Base-by-base conservation (phyloP, 2,329 filamentous ascomycete species). In the Phaeosphaeria sp. region DNA sequence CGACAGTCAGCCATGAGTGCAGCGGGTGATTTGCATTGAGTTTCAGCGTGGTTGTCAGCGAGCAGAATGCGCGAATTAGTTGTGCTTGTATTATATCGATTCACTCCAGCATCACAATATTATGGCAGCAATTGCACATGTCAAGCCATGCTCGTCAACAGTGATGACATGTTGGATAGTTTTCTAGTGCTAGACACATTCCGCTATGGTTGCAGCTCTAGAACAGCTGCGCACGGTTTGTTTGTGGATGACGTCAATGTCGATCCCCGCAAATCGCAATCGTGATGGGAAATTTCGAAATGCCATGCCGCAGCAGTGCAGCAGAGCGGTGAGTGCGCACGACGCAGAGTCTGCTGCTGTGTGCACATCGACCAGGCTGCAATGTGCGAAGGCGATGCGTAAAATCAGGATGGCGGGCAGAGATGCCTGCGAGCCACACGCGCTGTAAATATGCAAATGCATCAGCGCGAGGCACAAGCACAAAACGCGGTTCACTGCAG, bases 201-300 rank as follows among this genome's bases (percentile, higher is more conserved):
- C 15, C 17, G 21, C 21, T 7, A 52, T 47, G 51, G 4, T 27
- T 40, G 51, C 27, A 42, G 59, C n/a, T 57, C 53, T 57, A 61
- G 48, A 64, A 56, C 20, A 61, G 58, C 64, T 60, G 54, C 56
- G 62, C 59, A 60, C 60, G 53, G 49, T 55, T 56, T 22, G 24
- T 59, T 55, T 57, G 48, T 27, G 52, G 61, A 55, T 63, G 61
- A 63, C 61, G 61, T 63, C 40, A 53, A 51, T 55, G 60, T 24
- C 33, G 21, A 55, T 60, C 66, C 64, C 68, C 65, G 66, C 68
- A 69, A 55, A 53, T 53, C 56, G 60, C 50, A 53, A 65, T 68
- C 43, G 39, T 50, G 56, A 72, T 71, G 70, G 65, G 61, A 67
- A 67, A 60, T 66, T 63, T 56, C 46, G 50, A 68, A 73, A 68